Evolutionary conservation across 164 flowering plant species (phyloP).

Genomic region (Nymphaea colorata): DNA sequence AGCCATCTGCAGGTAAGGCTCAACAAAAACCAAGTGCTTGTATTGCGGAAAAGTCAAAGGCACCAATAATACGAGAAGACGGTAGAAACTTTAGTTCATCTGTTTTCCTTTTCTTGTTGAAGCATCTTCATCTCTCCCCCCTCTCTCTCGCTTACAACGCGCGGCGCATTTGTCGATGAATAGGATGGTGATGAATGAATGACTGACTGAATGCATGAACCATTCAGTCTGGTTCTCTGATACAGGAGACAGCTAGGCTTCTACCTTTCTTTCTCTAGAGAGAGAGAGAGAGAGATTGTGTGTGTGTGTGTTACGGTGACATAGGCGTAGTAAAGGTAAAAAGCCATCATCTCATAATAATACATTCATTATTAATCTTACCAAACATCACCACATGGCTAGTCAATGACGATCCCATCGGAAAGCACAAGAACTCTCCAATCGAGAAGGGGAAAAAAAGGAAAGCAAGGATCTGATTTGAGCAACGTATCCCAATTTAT

Average conservation of each 20-base stretch:
- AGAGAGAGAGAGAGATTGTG: too few relatives aligned
- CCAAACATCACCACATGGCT: conserved; percentile 22
- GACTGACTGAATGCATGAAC: conserved; percentile 17
- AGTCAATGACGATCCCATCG: neutral
- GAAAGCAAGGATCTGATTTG: conserved; percentile 2
- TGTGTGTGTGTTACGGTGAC: conserved; percentile 6
- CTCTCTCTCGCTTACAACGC: conserved; percentile 7
- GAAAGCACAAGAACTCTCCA: conserved; percentile 13
- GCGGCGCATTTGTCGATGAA: conserved; percentile 33
- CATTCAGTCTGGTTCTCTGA: conserved; percentile 16
- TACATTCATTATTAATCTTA: conserved; percentile 21
- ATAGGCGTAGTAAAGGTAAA: conserved; percentile 23
- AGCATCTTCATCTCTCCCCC: neutral
- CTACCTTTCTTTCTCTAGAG: conserved; percentile 5
- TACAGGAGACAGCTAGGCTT: conserved; percentile 14
- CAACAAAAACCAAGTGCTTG: neutral
- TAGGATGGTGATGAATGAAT: conserved; percentile 13
- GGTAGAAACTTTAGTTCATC: neutral
- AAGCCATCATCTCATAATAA: conserved; percentile 61
- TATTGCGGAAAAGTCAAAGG: neutral
- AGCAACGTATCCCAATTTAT: neutral
- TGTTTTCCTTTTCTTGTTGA: neutral
- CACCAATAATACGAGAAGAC: neutral
- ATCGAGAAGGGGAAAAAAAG: neutral
- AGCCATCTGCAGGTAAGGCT: conserved; percentile 58